Evolutionary conservation across 306 rosid genomes (phyloP).

Genomic region (Senna siamea): DNA sequence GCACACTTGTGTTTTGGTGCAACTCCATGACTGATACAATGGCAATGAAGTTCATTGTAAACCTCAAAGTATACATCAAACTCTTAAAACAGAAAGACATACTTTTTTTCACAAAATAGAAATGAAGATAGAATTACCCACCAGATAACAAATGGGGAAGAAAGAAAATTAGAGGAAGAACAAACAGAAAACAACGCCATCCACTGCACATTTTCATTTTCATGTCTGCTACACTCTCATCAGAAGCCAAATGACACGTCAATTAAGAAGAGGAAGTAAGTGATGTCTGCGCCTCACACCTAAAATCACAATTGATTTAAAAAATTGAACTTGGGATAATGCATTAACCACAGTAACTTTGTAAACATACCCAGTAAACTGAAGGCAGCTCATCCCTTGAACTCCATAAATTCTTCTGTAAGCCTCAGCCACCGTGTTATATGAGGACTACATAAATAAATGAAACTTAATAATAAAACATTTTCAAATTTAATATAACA

Average conservation of each 20-base stretch:
- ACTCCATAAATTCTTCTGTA: not conserved
- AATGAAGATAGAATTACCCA: constrained; percentile 32
- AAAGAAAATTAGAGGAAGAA: constrained; percentile 71
- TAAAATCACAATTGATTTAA: constrained; percentile 20
- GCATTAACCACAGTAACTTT: not conserved
- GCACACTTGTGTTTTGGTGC: constrained; percentile 52
- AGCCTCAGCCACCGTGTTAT: not conserved
- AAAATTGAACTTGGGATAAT: constrained; percentile 11
- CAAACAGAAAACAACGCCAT: constrained; percentile 66
- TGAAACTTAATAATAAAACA: not conserved
- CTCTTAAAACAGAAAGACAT: constrained; percentile 18
- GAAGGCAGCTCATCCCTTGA: not conserved
- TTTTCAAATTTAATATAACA: no score
- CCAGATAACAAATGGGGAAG: constrained; percentile 69
- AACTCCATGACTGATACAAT: constrained; percentile 62
- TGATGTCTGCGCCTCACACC: constrained; percentile 28
- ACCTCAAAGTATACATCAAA: constrained; percentile 9
- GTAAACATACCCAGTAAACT: constrained; percentile 12
- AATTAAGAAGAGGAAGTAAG: constrained; percentile 21
- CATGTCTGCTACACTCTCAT: constrained; percentile 46
- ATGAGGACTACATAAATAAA: not conserved
- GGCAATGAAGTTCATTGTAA: constrained; percentile 17
- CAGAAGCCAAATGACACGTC: constrained; percentile 27
- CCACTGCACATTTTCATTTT: constrained; percentile 71
- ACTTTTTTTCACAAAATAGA: not conserved